Evolutionary conservation across 2,329 filamentous ascomycete genomes (phyloP), one percentile per base, ranked within the genome.

Genomic region (Pezizomycotina sp.): DNA sequence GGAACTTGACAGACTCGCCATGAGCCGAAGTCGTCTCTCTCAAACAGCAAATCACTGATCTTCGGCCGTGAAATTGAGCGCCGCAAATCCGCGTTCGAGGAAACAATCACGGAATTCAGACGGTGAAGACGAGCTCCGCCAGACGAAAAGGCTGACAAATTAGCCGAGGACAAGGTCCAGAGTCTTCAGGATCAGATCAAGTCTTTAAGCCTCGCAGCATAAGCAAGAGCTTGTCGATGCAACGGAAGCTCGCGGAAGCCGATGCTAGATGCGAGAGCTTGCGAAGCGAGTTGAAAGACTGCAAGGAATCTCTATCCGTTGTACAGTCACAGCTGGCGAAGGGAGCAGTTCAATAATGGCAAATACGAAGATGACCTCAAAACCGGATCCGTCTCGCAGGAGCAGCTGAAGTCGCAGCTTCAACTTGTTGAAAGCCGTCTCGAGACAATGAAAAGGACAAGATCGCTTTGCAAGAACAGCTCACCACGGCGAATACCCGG

Each of bases 81-180:
- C 18, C 71, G 76, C 45, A 70, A 77, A 50, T 60, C 65, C n/a
- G 62, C 70, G 27, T 56, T 81, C 4, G 76, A 76, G 12, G 67
- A 69, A 31, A 61, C 77, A 16, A 69, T 74, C 34, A 66, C 64
- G 34, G 77, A 84, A 49, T 83, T 3, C 69, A 74, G 2, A 58
- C 62, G 5, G 66, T 74, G 6, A 70, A 69, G 77, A 83, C 46
- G 73, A 82, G 37, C 63, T 83, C 6, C 69, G 77, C n/a, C 63
- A 79, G 42, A 62, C 63, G 74, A 78, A 47, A 80, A 73, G 53
- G 62, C 74, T 2, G 69, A 77, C 27, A 47, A 44, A 38, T 65
- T 66, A 5, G 55, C 84, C 13, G 76, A 84, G 52, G 77, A 83
- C 47, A 78, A 83, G 53, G 64, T 82, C n/a, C 73, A 80, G 34